Evolutionary conservation across 1,284 basidiomycete genomes (phyloP), one percentile per base, ranked within the genome.

Genomic region (Apiotrichum gracile): DNA sequence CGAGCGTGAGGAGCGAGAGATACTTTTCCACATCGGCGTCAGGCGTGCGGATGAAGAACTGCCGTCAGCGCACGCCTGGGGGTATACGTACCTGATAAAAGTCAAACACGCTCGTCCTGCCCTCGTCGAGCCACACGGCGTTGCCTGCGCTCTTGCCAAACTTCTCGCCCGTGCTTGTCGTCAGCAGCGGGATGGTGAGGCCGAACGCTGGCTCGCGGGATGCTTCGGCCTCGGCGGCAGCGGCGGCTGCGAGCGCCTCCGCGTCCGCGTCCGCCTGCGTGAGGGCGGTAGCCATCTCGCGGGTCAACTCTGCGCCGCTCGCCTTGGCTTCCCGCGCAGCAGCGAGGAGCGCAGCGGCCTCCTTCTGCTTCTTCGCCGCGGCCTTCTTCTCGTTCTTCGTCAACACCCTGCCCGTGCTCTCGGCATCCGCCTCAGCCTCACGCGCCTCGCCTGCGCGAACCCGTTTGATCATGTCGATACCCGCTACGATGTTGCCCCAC

Each of bases 91-190:
- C 92, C 79, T 96, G 92, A 66, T 94, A 96, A 65, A 97, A 90
- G 61, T 94, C 91, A 61, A 88, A 87, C 12, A 87, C 81, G 60
- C 85, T 87, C 2, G 91, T 96, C 64, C 88, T 72, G 4, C 73
- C 64, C 25, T 81, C 76, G 65, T 94, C 85, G 34, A 97, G 77
- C 88, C 94, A 97, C 0, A 99, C 78, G 0, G 96, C 94, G 67
- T 97, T 98, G 1, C 94, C 94, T 0, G 91, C 88, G 60, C 87
- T 90, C 79, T 99, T 99, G 14, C 96, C 96, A 71, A 98, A 96
- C 78, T 98, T 99, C 64, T 91, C 88, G 2, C 96, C 96, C 0
- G 81, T 81, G 0, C 86, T 79, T 0, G 90, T 96, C 1, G 91
- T 94, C 26, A 98, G 79, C n/a, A 99, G 78, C 7, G 93, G 94